These are phyloP conservation scores for Colletotrichum musae DNA, from an alignment of 2,329 filamentous ascomycete genomes.

Conservation along the genomic window DNA sequence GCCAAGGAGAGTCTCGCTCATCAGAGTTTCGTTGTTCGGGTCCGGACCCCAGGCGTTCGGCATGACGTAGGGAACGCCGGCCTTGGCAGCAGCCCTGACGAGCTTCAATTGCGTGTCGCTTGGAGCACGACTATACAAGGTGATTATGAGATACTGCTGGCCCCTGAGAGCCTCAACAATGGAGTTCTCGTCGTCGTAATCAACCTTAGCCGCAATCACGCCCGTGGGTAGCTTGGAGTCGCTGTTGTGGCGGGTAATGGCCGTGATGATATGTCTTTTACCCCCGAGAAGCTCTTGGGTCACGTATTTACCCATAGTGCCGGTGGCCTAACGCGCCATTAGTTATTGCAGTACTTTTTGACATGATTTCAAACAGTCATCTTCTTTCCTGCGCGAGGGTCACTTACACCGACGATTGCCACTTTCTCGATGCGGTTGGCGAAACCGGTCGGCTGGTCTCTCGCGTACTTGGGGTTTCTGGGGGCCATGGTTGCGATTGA, in stretches of 20 bases:
- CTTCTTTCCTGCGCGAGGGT: too few species aligned
- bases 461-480: constrained; percentile 46
- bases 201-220: constrained; percentile 56
- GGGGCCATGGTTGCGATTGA: constrained; percentile 12
- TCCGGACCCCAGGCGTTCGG: constrained; percentile 62
- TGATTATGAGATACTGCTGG: constrained; percentile 70
- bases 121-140: constrained; percentile 57
- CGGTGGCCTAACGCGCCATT: constrained; percentile 52
- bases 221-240: constrained; percentile 58
- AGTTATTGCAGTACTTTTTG: background rate
- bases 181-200: constrained; percentile 59
- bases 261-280: constrained; percentile 67
- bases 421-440: constrained; percentile 59
- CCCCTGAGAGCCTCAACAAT: constrained; percentile 64
- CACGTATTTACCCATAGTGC: constrained; percentile 59
- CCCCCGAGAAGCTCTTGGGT: constrained; percentile 59
- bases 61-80: constrained; percentile 66
- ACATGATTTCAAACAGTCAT: background rate
- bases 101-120: constrained; percentile 60
- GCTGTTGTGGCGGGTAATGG: constrained; percentile 64
- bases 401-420: constrained; percentile 63
- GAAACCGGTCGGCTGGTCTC: constrained; percentile 54
- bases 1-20: constrained; percentile 29
- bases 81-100: constrained; percentile 64
- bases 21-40: constrained; percentile 20